Evolutionary conservation across 129 eudicot genomes (phyloP).

Genomic region (Arctium lappa): DNA sequence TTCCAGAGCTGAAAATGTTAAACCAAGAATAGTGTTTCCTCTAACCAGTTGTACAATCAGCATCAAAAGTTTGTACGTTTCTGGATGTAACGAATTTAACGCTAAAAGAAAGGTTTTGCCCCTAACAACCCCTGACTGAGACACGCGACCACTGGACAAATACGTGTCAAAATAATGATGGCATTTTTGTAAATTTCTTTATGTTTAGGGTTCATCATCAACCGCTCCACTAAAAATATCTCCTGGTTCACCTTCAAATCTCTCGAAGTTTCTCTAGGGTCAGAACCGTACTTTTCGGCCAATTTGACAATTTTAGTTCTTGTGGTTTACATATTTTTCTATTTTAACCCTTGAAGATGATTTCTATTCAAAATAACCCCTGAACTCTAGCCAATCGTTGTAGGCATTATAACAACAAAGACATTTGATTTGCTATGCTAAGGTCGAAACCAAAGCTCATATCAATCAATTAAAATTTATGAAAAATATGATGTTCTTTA

Average conservation of each 20-base stretch:
- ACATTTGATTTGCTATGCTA: neutral
- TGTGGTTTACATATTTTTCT: neutral
- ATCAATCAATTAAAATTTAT: neutral
- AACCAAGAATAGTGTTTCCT: neutral
- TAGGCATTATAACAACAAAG: neutral
- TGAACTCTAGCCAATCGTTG: neutral
- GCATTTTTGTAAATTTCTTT: neutral
- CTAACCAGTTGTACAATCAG: neutral
- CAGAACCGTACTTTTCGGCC: neutral
- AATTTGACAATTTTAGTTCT: neutral
- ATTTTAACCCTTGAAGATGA: neutral
- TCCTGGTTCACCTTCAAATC: slow-evolving; percentile 5
- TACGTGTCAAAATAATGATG: neutral
- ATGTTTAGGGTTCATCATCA: neutral
- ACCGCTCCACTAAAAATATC: slow-evolving; percentile 19
- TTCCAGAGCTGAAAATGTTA: slow-evolving; percentile 5
- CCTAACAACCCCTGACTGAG: neutral
- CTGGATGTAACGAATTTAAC: neutral
- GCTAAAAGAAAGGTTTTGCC: neutral
- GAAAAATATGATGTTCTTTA: neutral
- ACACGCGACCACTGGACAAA: neutral
- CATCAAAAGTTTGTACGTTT: neutral
- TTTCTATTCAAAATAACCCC: neutral
- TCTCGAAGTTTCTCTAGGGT: slow-evolving; percentile 28
- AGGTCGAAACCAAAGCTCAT: neutral